These are phyloP conservation scores for Raphanus sativus DNA, from an alignment of 345 rosid species.

Conservation along the genomic window DNA sequence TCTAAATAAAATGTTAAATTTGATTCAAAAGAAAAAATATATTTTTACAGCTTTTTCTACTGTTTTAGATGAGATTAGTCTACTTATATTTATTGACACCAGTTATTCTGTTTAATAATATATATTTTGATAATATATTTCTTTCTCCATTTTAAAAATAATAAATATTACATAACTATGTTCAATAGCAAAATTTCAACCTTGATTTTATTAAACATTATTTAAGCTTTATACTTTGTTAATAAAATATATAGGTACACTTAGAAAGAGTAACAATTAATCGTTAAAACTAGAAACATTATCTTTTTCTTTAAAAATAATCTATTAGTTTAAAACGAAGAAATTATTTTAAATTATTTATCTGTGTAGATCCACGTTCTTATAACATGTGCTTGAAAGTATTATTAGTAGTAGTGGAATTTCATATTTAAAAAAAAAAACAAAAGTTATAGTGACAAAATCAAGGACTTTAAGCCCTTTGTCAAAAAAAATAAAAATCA, in stretches of 20 bases:
- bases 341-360: constrained; percentile 2
- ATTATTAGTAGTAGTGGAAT: neutral
- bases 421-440: constrained; percentile 3
- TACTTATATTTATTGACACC: neutral
- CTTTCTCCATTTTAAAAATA: no score
- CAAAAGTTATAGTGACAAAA: neutral
- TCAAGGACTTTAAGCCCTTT: no score
- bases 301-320: no score
- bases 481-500: neutral
- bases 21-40: no score
- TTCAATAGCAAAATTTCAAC: no score
- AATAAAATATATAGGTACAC: neutral
- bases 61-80: neutral
- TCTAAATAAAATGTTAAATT: no score
- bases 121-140: neutral
- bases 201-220: no score
- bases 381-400: constrained; percentile 22
- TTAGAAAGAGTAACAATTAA: neutral
- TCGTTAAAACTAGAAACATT: neutral
- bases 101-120: neutral
- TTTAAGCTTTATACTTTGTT: no score
- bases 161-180: no score
- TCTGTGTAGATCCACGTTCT: constrained; percentile 22
- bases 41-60: no score
- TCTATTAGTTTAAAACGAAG: no score